Percentiles rank a stretch among this genome's conserved stretches.
Conservation (phyloP, 1,284 basidiomycete genomes). For the Apiotrichum gamsii region DNA sequence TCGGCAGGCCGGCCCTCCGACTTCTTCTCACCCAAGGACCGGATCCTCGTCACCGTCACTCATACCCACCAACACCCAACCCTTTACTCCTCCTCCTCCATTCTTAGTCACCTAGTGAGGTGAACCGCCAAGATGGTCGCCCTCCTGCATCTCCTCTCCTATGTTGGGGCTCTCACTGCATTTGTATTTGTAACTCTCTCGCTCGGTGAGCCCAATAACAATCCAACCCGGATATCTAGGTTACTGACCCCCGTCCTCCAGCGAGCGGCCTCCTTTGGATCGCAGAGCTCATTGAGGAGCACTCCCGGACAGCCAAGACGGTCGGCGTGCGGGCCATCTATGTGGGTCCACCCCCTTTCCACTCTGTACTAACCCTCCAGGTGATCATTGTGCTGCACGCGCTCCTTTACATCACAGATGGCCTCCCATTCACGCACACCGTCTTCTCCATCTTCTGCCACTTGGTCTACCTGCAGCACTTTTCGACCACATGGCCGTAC, state of each 20-base stretch:
- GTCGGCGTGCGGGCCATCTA: conserved; percentile 77
- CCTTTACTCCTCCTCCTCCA: too few species aligned
- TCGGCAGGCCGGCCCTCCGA: too few species aligned
- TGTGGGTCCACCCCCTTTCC: conserved; percentile 51
- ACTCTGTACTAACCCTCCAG: conserved; percentile 48
- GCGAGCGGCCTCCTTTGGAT: conserved; percentile 87
- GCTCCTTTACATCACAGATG: conserved; percentile 70
- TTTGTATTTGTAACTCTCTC: conserved; percentile 75
- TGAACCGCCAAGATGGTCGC: conserved; percentile 20
- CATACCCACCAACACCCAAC: too few species aligned
- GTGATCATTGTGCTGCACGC: conserved; percentile 68
- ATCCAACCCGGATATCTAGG: not conserved
- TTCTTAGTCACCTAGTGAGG: too few species aligned
- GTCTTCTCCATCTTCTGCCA: conserved; percentile 77
- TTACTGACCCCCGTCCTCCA: conserved; percentile 46
- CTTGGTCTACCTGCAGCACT: conserved; percentile 81
- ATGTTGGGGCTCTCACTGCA: conserved; percentile 60
- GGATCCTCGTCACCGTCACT: too few species aligned
- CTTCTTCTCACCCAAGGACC: too few species aligned
- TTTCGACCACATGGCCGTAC: conserved; percentile 75
- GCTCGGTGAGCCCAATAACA: conserved; percentile 53
- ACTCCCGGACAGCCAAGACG: conserved; percentile 69
- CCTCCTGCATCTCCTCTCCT: conserved; percentile 49
- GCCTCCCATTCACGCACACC: conserved; percentile 65
- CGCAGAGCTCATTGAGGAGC: conserved; percentile 90